Conservation (phyloP, 179 eudicot species). For the Pouteria campechiana region DNA sequence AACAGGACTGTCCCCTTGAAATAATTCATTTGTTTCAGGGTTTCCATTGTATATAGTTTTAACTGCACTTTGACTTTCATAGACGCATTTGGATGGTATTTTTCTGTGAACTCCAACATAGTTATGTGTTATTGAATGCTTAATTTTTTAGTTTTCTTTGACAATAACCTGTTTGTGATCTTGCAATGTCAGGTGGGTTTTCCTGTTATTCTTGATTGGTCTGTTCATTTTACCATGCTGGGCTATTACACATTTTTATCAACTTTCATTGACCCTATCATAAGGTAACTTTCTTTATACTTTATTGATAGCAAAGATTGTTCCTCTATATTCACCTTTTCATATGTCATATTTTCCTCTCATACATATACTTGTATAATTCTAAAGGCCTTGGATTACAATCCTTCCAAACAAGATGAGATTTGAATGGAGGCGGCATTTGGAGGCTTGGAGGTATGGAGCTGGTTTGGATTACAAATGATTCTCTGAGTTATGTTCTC, state of each 20-base stretch:
- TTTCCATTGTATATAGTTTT: too few relatives aligned
- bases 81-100: too few relatives aligned
- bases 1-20: too few relatives aligned
- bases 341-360: neutral
- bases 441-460: slow-evolving; percentile 93
- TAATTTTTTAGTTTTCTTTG: too few relatives aligned
- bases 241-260: slow-evolving; percentile 84
- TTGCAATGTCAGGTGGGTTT: slow-evolving; percentile 67
- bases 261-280: slow-evolving; percentile 44
- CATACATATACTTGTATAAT: slow-evolving; percentile 5
- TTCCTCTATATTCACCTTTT: neutral
- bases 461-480: slow-evolving; percentile 75
- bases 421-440: slow-evolving; percentile 64
- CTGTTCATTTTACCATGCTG: slow-evolving; percentile 77
- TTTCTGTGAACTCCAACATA: too few relatives aligned
- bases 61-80: too few relatives aligned
- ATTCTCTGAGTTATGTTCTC: too few relatives aligned
- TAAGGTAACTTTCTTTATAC: slow-evolving; percentile 43
- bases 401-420: slow-evolving; percentile 46
- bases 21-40: too few relatives aligned
- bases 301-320: neutral
- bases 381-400: slow-evolving; percentile 44
- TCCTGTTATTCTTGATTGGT: slow-evolving; percentile 80
- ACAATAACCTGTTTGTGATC: too few relatives aligned
- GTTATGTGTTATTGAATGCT: too few relatives aligned